These are phyloP conservation scores for Penicillium olsonii DNA, from an alignment of 2,329 filamentous ascomycete species.

Conservation along the genomic window DNA sequence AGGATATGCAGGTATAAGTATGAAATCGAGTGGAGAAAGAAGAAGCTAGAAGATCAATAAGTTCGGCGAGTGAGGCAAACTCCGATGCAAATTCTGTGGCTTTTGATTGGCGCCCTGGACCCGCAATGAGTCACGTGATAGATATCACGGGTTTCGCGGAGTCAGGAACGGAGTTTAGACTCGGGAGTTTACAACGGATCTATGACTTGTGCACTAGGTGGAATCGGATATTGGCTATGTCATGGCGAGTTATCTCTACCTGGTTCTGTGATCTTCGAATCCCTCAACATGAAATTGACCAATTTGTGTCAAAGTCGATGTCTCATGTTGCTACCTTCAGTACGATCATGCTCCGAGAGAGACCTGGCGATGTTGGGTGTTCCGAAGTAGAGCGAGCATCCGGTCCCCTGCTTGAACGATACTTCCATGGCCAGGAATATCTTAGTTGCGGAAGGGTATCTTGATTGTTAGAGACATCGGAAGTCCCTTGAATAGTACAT, in stretches of 20 bases:
- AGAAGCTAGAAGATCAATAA: conserved; percentile 32
- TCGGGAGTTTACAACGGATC: conserved; percentile 1
- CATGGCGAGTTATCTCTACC: background rate
- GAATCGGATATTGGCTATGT: no score
- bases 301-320: no score
- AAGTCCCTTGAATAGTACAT: conserved; percentile 12
- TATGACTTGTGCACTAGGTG: no score
- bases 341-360: background rate
- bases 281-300: no score
- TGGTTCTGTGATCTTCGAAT: background rate
- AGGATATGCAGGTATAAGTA: conserved; percentile 14
- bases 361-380: background rate
- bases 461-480: conserved; percentile 14
- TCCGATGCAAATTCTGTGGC: conserved; percentile 13
- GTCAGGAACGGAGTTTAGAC: conserved; percentile 1
- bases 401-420: background rate
- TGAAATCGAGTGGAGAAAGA: conserved; percentile 25
- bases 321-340: no score
- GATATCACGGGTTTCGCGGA: conserved; percentile 11
- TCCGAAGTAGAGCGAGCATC: background rate
- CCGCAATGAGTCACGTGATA: conserved; percentile 5
- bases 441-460: conserved; percentile 13
- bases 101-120: background rate
- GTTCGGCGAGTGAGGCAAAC: conserved; percentile 20
- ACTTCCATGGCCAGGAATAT: background rate